Percentiles rank a stretch among this genome's conserved stretches.
Conservation (phyloP, 225 moss, liverwort and hornwort genomes). For the Bryoerythrophyllum caledonicum region DNA sequence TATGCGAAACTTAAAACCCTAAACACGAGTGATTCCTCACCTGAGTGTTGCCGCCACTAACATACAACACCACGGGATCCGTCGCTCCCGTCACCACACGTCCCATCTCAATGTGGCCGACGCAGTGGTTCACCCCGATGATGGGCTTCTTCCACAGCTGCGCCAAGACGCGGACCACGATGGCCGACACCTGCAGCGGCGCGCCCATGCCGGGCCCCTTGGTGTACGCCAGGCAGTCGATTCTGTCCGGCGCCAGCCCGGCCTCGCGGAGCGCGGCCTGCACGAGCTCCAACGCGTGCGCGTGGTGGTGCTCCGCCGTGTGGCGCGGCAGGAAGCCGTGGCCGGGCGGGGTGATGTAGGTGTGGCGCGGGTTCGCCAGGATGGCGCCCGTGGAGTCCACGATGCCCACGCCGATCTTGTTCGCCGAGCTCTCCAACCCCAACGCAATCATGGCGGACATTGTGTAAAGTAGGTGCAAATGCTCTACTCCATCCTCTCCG, state of each 20-base stretch:
- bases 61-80: constrained; percentile 93
- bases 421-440: constrained; percentile 92
- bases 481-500: too few species aligned
- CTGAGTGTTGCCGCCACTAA: constrained; percentile 97
- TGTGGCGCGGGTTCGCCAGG: constrained; percentile 83
- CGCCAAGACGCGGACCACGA: constrained; percentile 81
- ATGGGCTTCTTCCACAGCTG: constrained; percentile 92
- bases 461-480: too few species aligned
- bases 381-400: constrained; percentile 80
- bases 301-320: constrained; percentile 88
- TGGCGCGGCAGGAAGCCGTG: constrained; percentile 93
- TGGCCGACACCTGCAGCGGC: constrained; percentile 88
- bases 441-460: constrained; percentile 63
- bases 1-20: not conserved
- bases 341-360: constrained; percentile 89
- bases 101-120: constrained; percentile 95
- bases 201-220: constrained; percentile 99
- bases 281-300: constrained; percentile 64
- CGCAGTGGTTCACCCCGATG: constrained; percentile 90
- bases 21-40: constrained; percentile 13
- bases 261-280: constrained; percentile 81
- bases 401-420: constrained; percentile 93
- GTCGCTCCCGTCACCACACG: constrained; percentile 83
- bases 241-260: constrained; percentile 41
- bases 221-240: constrained; percentile 88